These are phyloP conservation scores for Paecilomyces sp. DNA, from an alignment of 2,329 filamentous ascomycete species.

Conservation along the genomic window DNA sequence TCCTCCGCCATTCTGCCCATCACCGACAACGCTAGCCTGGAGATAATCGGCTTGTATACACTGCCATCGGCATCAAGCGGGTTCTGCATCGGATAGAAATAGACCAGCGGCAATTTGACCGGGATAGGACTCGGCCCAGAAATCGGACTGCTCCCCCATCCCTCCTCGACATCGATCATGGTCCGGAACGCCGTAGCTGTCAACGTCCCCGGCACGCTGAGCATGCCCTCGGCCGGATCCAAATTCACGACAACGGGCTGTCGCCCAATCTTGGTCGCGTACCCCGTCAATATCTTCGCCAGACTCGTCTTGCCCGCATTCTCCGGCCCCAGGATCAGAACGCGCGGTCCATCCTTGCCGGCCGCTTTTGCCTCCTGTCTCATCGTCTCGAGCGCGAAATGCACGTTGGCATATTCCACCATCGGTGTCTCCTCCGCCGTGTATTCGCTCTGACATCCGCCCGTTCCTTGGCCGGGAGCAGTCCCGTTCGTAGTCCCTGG, in stretches of 20 bases:
- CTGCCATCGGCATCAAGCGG: conserved; percentile 62
- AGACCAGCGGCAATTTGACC: conserved; percentile 85
- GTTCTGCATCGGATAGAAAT: conserved; percentile 71
- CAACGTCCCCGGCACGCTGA: conserved; percentile 72
- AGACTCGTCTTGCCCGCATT: conserved; percentile 79
- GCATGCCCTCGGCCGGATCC: conserved; percentile 72
- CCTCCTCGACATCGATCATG: conserved; percentile 79
- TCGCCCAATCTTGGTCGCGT: conserved; percentile 65
- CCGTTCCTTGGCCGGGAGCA: conserved; percentile 36
- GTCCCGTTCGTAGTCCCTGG: conserved; percentile 15
- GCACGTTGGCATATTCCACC: conserved; percentile 73
- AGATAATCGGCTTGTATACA: conserved; percentile 67
- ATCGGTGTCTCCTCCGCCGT: conserved; percentile 73
- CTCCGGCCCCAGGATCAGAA: conserved; percentile 73
- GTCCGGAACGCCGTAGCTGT: conserved; percentile 82
- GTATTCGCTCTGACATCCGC: conserved; percentile 62
- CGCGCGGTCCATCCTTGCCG: conserved; percentile 61
- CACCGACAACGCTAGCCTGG: conserved; percentile 69
- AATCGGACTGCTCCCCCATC: conserved; percentile 85
- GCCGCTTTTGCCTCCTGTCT: conserved; percentile 53
- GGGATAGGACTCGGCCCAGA: conserved; percentile 82
- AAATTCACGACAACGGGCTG: conserved; percentile 80
- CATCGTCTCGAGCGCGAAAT: conserved; percentile 73
- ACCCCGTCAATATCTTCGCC: conserved; percentile 68
- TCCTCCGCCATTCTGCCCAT: conserved; percentile 74